phyloP scores from a whole-genome alignment of 176 grass and related monocot species.

The Tillandsia fasciculata region DNA sequence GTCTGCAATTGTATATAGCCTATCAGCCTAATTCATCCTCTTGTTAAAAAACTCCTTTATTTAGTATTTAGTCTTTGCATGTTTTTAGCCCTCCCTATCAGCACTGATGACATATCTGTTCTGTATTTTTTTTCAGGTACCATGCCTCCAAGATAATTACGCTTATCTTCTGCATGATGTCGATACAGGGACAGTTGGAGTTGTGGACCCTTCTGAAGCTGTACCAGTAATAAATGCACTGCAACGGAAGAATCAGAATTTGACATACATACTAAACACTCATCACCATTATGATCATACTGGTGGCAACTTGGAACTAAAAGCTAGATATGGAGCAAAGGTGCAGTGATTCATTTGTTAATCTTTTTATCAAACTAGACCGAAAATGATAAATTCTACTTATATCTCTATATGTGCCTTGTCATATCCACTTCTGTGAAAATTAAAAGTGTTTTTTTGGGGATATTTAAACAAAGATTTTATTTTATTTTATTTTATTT shows the following conservation, averaged over 20 bases:
- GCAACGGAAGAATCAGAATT: slow-evolving; percentile 88
- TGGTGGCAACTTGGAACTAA: slow-evolving; percentile 95
- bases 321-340: slow-evolving; percentile 98
- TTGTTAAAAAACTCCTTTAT: neutral
- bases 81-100: neutral
- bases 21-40: neutral
- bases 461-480: no score
- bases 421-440: no score
- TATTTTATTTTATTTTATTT: no score
- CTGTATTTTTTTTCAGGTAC: slow-evolving; percentile 42
- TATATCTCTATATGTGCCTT: neutral
- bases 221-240: slow-evolving; percentile 74
- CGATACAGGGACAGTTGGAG: slow-evolving; percentile 95
- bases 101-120: slow-evolving; percentile 14
- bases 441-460: no score
- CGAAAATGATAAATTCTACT: neutral
- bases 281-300: slow-evolving; percentile 99
- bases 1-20: neutral
- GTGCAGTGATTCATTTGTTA: slow-evolving; percentile 16
- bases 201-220: slow-evolving; percentile 96
- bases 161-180: slow-evolving; percentile 92
- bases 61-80: neutral
- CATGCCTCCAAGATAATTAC: slow-evolving; percentile 96
- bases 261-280: slow-evolving; percentile 97
- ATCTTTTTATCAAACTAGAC: neutral